Percentiles rank a stretch among this genome's conserved stretches.
Evolutionary conservation across 805 yeast species (phyloP).

Genomic region (Kazachstania psychrophila): DNA sequence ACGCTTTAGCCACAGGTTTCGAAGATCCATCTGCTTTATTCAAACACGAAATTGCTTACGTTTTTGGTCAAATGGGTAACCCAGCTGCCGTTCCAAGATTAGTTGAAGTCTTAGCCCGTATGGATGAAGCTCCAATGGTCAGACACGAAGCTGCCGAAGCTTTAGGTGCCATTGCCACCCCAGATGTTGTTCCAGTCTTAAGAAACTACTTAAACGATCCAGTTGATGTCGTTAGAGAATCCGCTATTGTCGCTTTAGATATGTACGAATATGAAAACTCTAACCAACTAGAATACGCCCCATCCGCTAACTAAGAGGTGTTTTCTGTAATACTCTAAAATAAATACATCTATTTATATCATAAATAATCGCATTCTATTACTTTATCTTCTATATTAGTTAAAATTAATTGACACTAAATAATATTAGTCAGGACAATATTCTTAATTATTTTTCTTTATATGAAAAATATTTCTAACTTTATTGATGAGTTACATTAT

Average conservation of each 20-base stretch:
- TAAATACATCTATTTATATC: too few relatives aligned
- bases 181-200: slow-evolving; percentile 85
- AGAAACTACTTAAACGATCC: slow-evolving; percentile 68
- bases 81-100: slow-evolving; percentile 87
- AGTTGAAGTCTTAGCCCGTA: slow-evolving; percentile 68
- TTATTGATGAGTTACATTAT: too few relatives aligned
- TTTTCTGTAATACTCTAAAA: too few relatives aligned
- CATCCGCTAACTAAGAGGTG: slow-evolving; percentile 10
- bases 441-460: too few relatives aligned
- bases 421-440: too few relatives aligned
- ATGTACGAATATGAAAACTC: slow-evolving; percentile 96
- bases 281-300: slow-evolving; percentile 65
- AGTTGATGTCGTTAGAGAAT: slow-evolving; percentile 88
- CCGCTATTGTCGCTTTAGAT: slow-evolving; percentile 94
- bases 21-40: slow-evolving; percentile 85
- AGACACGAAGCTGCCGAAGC: slow-evolving; percentile 99
- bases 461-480: too few relatives aligned
- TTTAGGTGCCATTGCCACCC: slow-evolving; percentile 91
- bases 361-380: too few relatives aligned
- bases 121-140: slow-evolving; percentile 91
- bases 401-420: too few relatives aligned
- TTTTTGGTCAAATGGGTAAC: slow-evolving; percentile 92
- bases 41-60: slow-evolving; percentile 97
- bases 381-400: too few relatives aligned
- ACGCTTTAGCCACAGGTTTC: slow-evolving; percentile 86